These are phyloP conservation scores for Diaporthe australafricana DNA, from an alignment of 2,329 filamentous ascomycete genomes.

Conservation along the genomic window DNA sequence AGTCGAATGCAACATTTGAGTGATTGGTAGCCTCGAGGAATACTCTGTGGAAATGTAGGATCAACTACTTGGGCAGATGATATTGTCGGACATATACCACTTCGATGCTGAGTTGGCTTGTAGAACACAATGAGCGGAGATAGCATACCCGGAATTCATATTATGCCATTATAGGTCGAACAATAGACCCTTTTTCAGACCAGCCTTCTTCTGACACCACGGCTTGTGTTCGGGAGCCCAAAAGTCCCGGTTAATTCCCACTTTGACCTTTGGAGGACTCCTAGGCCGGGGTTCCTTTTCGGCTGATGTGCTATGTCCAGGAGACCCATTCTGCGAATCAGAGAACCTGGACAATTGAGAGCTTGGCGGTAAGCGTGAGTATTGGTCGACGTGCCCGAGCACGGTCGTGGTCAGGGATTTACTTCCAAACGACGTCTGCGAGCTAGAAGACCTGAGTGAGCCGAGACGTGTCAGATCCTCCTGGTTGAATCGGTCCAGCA, in stretches of 20 bases:
- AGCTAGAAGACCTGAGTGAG: background rate
- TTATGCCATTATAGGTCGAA: background rate
- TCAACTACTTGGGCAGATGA: background rate
- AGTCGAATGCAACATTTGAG: too few species aligned
- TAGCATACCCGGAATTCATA: background rate
- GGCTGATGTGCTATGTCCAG: too few species aligned
- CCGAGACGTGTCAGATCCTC: background rate
- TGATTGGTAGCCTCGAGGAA: background rate
- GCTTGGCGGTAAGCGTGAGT: too few species aligned
- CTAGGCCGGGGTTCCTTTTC: too few species aligned
- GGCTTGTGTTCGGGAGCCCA: background rate
- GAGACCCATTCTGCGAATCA: too few species aligned
- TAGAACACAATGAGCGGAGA: background rate
- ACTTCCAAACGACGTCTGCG: background rate
- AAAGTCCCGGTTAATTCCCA: background rate
- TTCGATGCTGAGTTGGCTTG: background rate
- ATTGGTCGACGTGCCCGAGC: too few species aligned
- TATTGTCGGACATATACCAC: too few species aligned
- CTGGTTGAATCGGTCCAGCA: background rate
- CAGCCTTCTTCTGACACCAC: background rate
- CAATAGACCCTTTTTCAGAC: background rate
- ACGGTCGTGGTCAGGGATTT: too few species aligned
- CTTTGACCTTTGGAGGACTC: too few species aligned
- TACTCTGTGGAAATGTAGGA: background rate
- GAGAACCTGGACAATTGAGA: too few species aligned